Base-by-base conservation (phyloP, 1,284 basidiomycete genomes). In the Trichosporon sp. region DNA sequence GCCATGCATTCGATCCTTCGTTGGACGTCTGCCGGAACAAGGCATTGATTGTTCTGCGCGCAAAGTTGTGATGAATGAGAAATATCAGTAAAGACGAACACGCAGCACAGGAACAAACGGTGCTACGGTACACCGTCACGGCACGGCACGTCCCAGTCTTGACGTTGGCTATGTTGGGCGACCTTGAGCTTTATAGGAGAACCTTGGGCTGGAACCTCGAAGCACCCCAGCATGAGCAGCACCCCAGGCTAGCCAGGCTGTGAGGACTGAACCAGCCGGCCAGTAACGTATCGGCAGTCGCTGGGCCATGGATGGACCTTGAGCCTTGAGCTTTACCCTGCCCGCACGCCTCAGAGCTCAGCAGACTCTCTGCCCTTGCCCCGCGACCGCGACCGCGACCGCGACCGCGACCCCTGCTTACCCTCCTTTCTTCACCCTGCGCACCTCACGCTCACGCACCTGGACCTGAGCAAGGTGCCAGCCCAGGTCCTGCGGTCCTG, bases 351-450 rank as follows among this genome's bases (percentile, higher is more conserved):
- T 54, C 19, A 19, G 8, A 11, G 19, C 51, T 54, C 51, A 26
- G 51, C 51, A 10, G 3, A 4, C 51, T 54, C 19, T 40, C 38
- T 16, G 51, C 5, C 16, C 16, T 6, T 43, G 40, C 43, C 16
- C 43, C 5, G 43, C 43, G 16, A 16, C 43, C 16, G 14, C 43
- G 10, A 11, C 40, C 40, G 40, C 40, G 40, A 43, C 4, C 40
- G 40, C 40, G 40, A 46, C 43, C 43, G 4, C 5, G 35, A 46
- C 43, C 19, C 51, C 51, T 54, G 51, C 19, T 54, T 19, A 54
- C 51, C 51, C 51, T 54, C 51, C 51, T 54, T 54, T 54, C 51
- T 26, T 19, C 19, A 54, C 51, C 51, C 51, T 54, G 51, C 51
- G 4, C 51, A 26, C 51, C 51, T 54, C 51, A 54, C 51, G 51